Evolutionary conservation across 1,284 basidiomycete species (phyloP).

Genomic region (Malassezia restricta): DNA sequence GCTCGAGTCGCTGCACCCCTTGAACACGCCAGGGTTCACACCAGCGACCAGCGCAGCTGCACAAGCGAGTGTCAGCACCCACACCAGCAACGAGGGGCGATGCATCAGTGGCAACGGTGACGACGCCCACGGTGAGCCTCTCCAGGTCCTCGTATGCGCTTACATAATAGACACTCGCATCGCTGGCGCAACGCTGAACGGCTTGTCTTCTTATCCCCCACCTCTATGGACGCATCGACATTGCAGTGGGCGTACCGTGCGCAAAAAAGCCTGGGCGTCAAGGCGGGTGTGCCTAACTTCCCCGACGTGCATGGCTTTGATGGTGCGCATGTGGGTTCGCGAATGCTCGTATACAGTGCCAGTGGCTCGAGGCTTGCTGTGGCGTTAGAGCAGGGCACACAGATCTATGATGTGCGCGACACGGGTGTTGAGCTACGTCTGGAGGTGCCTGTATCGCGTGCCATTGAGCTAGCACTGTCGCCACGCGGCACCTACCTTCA

Average conservation of each 20-base stretch:
- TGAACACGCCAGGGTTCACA: constrained; percentile 32
- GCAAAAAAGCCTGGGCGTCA: constrained; percentile 79
- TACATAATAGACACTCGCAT: no score
- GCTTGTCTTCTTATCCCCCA: neutral
- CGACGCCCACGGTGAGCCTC: no score
- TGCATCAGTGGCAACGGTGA: neutral
- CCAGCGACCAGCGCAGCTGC: neutral
- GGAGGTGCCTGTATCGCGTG: constrained; percentile 53
- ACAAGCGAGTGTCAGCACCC: neutral
- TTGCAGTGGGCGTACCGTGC: constrained; percentile 55
- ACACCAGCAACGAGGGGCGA: neutral
- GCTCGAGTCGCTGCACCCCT: constrained; percentile 41
- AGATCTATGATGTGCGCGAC: constrained; percentile 55
- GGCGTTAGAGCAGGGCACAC: constrained; percentile 63
- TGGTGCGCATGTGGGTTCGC: constrained; percentile 56
- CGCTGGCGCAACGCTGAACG: neutral
- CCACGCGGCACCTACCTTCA: constrained; percentile 81
- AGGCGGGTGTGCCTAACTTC: constrained; percentile 69
- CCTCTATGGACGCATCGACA: constrained; percentile 7
- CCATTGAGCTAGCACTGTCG: constrained; percentile 77
- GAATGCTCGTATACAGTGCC: constrained; percentile 69
- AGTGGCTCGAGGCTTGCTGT: constrained; percentile 80
- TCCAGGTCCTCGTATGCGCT: no score
- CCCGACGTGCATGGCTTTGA: constrained; percentile 57
- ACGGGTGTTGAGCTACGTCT: constrained; percentile 29